Base-by-base conservation (phyloP, 805 yeast genomes). In the Limtongia smithiae region DNA sequence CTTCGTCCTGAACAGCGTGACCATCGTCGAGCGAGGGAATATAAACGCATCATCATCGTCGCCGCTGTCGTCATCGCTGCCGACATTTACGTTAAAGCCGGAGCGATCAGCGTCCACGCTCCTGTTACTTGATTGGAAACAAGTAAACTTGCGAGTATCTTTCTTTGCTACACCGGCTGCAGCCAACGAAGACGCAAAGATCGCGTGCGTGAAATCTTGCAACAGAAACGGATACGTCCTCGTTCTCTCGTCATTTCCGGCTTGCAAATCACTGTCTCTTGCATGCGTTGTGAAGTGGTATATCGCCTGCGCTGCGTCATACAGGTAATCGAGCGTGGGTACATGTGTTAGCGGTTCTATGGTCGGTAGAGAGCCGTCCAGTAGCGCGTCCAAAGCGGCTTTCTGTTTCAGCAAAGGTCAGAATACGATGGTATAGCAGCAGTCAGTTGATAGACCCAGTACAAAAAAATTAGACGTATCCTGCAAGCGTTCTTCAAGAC, bases 301-400 rank as follows among this genome's bases (percentile, higher is more conserved):
- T 31, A 45, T 20, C 1, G 50, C 46, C 17, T 28, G 36, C 12
- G 43, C 44, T 2, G 50, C 37, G 12, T 50, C 54, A 22, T 37
- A 50, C 12, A 50, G 14, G 30, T 45, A 50, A 22, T 50, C 54
- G 20, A 45, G 45, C 4, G 43, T 8, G 9, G 18, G 9, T 33
- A 31, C 14, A 7, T 24, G 4, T 21, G 39, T 36, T 17, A 7
- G 14, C 14, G 39, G 39, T 36, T n/a, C 18, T n/a, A n/a, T n/a
- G n/a, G n/a, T n/a, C n/a, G n/a, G n/a, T n/a, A n/a, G n/a, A n/a
- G n/a, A n/a, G n/a, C n/a, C n/a, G n/a, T n/a, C n/a, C n/a, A n/a
- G n/a, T n/a, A n/a, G n/a, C n/a, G n/a, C n/a, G n/a, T n/a, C n/a
- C n/a, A n/a, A n/a, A n/a, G n/a, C n/a, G n/a, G n/a, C n/a, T n/a